These are phyloP conservation scores for Termitomyces sp. DNA, from an alignment of 768 basidiomycete species.

Conservation along the genomic window DNA sequence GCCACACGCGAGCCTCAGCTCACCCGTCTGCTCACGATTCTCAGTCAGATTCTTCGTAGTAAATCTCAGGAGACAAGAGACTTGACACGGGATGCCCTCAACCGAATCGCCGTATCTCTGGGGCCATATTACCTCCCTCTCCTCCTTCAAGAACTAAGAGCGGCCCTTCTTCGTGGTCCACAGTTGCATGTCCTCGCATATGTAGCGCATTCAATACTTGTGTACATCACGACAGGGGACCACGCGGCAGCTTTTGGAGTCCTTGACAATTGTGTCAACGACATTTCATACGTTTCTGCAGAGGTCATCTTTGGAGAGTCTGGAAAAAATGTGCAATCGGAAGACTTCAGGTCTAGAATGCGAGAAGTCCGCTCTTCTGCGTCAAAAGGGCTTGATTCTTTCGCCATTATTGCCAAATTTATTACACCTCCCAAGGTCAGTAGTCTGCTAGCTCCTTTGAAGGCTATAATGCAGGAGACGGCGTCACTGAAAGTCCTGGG, in stretches of 20 bases:
- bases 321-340: constrained; percentile 78
- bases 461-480: constrained; percentile 82
- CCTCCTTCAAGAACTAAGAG: constrained; percentile 75
- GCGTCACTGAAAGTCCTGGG: constrained; percentile 74
- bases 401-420: constrained; percentile 71
- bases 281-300: constrained; percentile 73
- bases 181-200: constrained; percentile 92
- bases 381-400: constrained; percentile 82
- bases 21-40: constrained; percentile 69
- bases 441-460: constrained; percentile 69
- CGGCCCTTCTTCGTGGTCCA: constrained; percentile 82
- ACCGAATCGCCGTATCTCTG: constrained; percentile 67
- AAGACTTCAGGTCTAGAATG: constrained; percentile 94
- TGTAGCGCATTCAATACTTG: constrained; percentile 73
- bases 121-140: constrained; percentile 71
- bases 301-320: constrained; percentile 95
- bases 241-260: constrained; percentile 46
- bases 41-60: constrained; percentile 89
- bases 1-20: constrained; percentile 62
- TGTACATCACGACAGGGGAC: constrained; percentile 68
- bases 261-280: constrained; percentile 73
- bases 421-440: constrained; percentile 76
- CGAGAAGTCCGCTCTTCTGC: constrained; percentile 82
- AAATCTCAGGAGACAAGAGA: constrained; percentile 91
- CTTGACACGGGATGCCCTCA: constrained; percentile 74